phyloP scores from a whole-genome alignment of 495 filamentous ascomycete species.

The Hyphodiscus hymeniophilus region DNA sequence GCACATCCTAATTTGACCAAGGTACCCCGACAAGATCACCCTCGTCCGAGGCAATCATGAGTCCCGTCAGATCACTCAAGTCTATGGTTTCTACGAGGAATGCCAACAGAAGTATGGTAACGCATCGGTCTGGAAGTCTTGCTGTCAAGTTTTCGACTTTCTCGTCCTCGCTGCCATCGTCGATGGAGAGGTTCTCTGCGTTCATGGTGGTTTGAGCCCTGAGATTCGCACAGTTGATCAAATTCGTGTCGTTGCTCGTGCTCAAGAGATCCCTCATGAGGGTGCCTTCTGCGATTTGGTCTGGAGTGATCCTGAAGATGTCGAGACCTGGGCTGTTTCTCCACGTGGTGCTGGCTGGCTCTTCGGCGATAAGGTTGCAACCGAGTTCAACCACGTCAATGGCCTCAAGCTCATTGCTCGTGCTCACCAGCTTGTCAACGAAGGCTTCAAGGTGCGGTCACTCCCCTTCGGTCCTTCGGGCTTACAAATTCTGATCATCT shows the following conservation, averaged over 20 bases:
- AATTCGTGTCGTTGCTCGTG: slow-evolving; percentile 90
- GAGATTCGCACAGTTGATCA: slow-evolving; percentile 96
- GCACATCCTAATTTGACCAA: slow-evolving; percentile 27
- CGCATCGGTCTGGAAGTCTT: slow-evolving; percentile 97
- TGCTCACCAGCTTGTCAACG: slow-evolving; percentile 94
- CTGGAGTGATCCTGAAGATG: slow-evolving; percentile 97
- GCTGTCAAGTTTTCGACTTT: slow-evolving; percentile 98
- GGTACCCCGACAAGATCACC: slow-evolving; percentile 90
- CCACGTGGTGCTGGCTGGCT: slow-evolving; percentile 94
- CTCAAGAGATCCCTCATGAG: slow-evolving; percentile 97
- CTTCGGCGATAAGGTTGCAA: slow-evolving; percentile 93
- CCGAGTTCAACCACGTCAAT: slow-evolving; percentile 99
- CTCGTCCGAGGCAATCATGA: slow-evolving; percentile 97
- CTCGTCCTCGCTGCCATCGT: slow-evolving; percentile 93
- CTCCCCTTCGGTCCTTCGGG: not conserved
- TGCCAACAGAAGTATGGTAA: slow-evolving; percentile 98
- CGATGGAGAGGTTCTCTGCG: slow-evolving; percentile 92
- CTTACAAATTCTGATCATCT: slow-evolving; percentile 11
- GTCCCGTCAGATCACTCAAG: slow-evolving; percentile 95
- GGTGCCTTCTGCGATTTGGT: slow-evolving; percentile 97
- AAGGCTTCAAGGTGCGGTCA: slow-evolving; percentile 78
- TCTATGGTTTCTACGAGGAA: slow-evolving; percentile 98
- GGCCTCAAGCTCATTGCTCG: slow-evolving; percentile 89
- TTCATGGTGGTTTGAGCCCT: slow-evolving; percentile 92
- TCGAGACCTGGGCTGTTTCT: slow-evolving; percentile 96